Evolutionary conservation across 164 flowering plant species (phyloP).

Genomic region (Aristolochia fimbriata): DNA sequence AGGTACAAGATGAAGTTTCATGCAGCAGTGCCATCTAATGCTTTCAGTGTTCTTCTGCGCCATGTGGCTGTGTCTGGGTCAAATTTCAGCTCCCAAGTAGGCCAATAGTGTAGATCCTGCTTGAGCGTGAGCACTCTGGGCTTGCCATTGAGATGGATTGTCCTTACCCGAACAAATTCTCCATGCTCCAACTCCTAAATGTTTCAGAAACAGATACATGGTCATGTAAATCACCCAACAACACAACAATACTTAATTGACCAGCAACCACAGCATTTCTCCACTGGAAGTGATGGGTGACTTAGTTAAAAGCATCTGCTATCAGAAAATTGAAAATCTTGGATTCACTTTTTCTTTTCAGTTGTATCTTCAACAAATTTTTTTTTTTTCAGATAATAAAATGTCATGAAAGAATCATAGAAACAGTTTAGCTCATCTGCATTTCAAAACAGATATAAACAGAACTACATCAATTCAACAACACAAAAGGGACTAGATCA

Average conservation of each 20-base stretch:
- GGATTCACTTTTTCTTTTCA: too few species aligned
- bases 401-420: too few species aligned
- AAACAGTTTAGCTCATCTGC: too few species aligned
- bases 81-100: slow-evolving; percentile 84
- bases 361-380: too few species aligned
- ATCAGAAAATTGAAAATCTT: too few species aligned
- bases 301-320: too few species aligned
- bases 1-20: slow-evolving; percentile 2
- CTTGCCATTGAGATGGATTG: slow-evolving; percentile 84
- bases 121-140: slow-evolving; percentile 78
- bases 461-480: too few species aligned
- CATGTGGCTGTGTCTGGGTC: slow-evolving; percentile 65
- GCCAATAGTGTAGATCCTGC: slow-evolving; percentile 96
- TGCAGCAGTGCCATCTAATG: slow-evolving; percentile 21
- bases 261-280: too few species aligned
- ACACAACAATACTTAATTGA: background rate
- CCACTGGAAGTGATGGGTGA: too few species aligned
- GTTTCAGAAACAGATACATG: background rate
- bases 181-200: slow-evolving; percentile 67
- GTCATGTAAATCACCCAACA: background rate
- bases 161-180: slow-evolving; percentile 72
- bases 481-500: too few species aligned
- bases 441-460: too few species aligned
- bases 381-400: too few species aligned
- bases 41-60: slow-evolving; percentile 57